Percentiles rank a stretch among this genome's conserved stretches.
These are phyloP conservation scores for Puccinia polysora DNA, from an alignment of 1,284 basidiomycete species.

Conservation along the genomic window DNA sequence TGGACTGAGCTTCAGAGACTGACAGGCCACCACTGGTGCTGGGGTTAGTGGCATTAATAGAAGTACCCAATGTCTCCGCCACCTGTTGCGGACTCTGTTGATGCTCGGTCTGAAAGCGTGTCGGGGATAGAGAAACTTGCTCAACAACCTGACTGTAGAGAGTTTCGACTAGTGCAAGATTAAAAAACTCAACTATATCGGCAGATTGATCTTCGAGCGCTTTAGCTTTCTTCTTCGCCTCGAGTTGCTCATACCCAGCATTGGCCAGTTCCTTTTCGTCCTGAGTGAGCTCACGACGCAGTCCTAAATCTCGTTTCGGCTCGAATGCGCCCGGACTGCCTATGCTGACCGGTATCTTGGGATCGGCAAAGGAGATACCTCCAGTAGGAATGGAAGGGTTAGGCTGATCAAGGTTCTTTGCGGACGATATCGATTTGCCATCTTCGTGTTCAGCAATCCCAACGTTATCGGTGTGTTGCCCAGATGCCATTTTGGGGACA, in stretches of 20 bases:
- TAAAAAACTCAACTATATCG: slow-evolving; percentile 22
- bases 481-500: slow-evolving; percentile 3
- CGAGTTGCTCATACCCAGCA: slow-evolving; percentile 64
- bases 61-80: slow-evolving; percentile 56
- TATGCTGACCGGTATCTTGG: slow-evolving; percentile 4
- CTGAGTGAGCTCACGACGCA: slow-evolving; percentile 63
- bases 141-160: no score
- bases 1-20: slow-evolving; percentile 58
- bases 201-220: slow-evolving; percentile 14
- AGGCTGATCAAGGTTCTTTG: no score
- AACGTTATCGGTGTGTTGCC: background rate
- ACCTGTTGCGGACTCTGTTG: slow-evolving; percentile 56
- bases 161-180: background rate
- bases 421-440: background rate
- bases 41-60: slow-evolving; percentile 60
- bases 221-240: slow-evolving; percentile 54
- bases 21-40: slow-evolving; percentile 59
- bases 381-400: background rate
- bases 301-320: slow-evolving; percentile 54
- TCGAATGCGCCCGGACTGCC: slow-evolving; percentile 1
- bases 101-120: slow-evolving; percentile 56
- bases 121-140: background rate
- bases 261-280: slow-evolving; percentile 65
- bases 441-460: background rate
- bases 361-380: slow-evolving; percentile 42